Evolutionary conservation across 352 stramenopile genomes (phyloP), one percentile per base, ranked within the genome.

Genomic region (Phytophthora cajani): DNA sequence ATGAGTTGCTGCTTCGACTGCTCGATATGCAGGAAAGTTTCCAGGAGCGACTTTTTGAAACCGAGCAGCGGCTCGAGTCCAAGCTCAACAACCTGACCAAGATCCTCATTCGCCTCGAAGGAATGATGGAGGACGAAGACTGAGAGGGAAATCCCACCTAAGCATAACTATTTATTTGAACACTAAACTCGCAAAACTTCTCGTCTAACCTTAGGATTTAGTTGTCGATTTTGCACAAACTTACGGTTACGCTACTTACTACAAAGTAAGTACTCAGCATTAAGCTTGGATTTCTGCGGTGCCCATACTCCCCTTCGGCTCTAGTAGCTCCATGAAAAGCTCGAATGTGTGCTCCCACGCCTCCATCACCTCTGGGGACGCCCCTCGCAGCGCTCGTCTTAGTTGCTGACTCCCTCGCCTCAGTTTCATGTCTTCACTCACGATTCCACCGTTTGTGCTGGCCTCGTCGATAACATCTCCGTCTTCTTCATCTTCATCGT

Each of bases 31-130:
- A 94, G 53, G 79, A 80, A 16, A 78, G 65, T 5, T 85, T 83
- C n/a, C 81, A 94, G 33, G 76, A 82, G 3, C 79, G 78, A 1
- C 59, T 94, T 52, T 19, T 81, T 23, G 84, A 90, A 58, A 89
- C 83, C 1, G 86, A 94, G 62, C 73, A 84, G 33, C 79, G 84
- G 6, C 71, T 92, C n/a, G 86, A 94, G 51, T 67, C 77, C 3
- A 92, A 92, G 62, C 58, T 94, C 4, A 77, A 88, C 61, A 80
- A 86, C 52, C 64, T 94, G 14, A 88, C 79, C 47, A 92, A 91
- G 67, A 88, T 91, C 49, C 64, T 94, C 32, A 69, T 89, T 44
- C 79, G 82, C 11, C 71, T 94, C 2, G 84, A 94, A 62, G 64
- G 69, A 0, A 73, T 87, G 62, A 84, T 92, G 51, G 79, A 92